Percentiles rank a stretch among this genome's conserved stretches.
Evolutionary conservation across 1,284 basidiomycete species (phyloP).

Genomic region (Ustilago trichophora): DNA sequence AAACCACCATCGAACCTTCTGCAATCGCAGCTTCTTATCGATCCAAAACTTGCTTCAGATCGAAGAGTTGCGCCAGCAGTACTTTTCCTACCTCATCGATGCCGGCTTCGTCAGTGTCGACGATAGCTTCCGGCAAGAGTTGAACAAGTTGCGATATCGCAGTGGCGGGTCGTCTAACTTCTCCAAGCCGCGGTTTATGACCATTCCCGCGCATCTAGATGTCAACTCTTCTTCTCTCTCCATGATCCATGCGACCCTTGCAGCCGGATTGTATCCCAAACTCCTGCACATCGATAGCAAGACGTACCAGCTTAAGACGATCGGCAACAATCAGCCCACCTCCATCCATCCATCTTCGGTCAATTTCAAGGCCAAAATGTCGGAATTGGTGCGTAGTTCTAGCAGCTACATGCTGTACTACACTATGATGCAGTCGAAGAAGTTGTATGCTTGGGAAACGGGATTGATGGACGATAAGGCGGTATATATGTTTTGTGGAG

Average conservation of each 20-base stretch:
- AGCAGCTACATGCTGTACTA: conserved; percentile 52
- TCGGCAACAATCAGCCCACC: conserved; percentile 84
- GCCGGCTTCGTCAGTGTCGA: conserved; percentile 83
- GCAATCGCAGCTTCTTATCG: conserved; percentile 83
- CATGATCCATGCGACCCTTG: conserved; percentile 82
- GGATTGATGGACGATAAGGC: conserved; percentile 86
- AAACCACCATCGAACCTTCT: conserved; percentile 72
- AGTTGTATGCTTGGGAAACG: conserved; percentile 94
- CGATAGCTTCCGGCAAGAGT: conserved; percentile 74
- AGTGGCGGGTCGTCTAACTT: conserved; percentile 68
- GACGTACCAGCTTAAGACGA: conserved; percentile 76
- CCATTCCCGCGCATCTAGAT: conserved; percentile 76
- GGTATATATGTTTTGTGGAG: conserved; percentile 86
- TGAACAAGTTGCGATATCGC: conserved; percentile 72
- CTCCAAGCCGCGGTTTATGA: conserved; percentile 75
- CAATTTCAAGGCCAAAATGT: conserved; percentile 51
- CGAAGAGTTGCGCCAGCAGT: conserved; percentile 94
- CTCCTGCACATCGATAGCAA: conserved; percentile 77
- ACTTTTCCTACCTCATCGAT: conserved; percentile 81
- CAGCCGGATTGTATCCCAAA: conserved; percentile 91
- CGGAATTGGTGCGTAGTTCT: conserved; percentile 26
- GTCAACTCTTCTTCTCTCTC: conserved; percentile 73
- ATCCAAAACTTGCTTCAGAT: conserved; percentile 93
- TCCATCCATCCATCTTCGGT: conserved; percentile 83
- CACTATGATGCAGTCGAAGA: conserved; percentile 81